phyloP scores from a whole-genome alignment of 192 early-diverging fungal species.

The Cladochytrium replicatum region DNA sequence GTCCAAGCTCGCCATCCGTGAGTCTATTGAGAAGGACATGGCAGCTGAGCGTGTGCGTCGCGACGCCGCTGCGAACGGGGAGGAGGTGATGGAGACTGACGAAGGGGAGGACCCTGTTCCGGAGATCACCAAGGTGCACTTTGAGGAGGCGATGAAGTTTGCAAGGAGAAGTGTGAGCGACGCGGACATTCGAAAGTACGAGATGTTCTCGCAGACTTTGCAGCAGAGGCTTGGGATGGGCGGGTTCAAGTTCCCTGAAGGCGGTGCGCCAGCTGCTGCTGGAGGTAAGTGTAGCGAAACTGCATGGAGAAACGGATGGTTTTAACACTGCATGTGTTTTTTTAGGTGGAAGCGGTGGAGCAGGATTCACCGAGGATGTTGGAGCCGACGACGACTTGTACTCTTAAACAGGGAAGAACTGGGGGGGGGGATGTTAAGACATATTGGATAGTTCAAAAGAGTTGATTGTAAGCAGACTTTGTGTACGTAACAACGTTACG shows the following conservation, averaged over 20 bases:
- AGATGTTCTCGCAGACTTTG: conserved; percentile 98
- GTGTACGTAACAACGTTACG: no score
- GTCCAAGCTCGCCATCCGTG: conserved; percentile 92
- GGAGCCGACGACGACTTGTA: conserved; percentile 74
- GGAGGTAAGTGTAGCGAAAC: no score
- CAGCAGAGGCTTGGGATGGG: conserved; percentile 93
- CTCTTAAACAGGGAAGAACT: conserved; percentile 54
- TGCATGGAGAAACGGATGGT: not conserved
- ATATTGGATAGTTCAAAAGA: no score
- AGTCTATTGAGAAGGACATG: conserved; percentile 87
- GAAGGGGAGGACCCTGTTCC: conserved; percentile 76
- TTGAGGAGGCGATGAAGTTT: conserved; percentile 98
- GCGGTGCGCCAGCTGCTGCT: conserved; percentile 35
- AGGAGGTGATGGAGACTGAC: conserved; percentile 70
- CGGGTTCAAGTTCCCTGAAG: conserved; percentile 89
- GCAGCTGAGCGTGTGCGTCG: conserved; percentile 58
- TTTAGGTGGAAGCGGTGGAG: conserved; percentile 9
- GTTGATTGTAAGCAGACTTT: no score
- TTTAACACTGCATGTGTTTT: not conserved
- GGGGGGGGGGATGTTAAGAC: no score
- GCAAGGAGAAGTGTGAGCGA: conserved; percentile 92
- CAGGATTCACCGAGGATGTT: conserved; percentile 53
- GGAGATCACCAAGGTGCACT: conserved; percentile 87
- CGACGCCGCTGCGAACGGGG: conserved; percentile 54
- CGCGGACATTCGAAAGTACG: conserved; percentile 95